Evolutionary conservation across 116 monocot species (phyloP).

Genomic region (Phalaenopsis hybrid): DNA sequence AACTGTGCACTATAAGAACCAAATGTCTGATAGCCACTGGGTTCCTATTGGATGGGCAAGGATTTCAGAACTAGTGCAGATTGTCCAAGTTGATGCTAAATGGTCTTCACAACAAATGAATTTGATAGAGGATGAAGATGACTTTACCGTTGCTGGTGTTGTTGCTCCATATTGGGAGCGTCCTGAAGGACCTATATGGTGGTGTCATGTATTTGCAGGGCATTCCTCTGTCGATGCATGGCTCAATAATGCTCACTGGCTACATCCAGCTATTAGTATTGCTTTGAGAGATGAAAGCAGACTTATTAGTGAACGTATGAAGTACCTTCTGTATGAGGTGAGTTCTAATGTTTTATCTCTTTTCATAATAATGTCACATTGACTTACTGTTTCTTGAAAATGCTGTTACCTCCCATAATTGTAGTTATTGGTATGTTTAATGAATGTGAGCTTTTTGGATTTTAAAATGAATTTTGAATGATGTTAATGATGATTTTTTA

Average conservation of each 20-base stretch:
- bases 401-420: no score
- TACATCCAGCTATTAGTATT: constrained; percentile 88
- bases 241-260: constrained; percentile 78
- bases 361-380: no score
- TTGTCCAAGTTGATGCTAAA: constrained; percentile 54
- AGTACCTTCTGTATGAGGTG: constrained; percentile 90
- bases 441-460: no score
- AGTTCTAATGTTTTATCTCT: no score
- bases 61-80: constrained; percentile 71
- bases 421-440: no score
- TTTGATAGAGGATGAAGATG: constrained; percentile 56
- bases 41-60: constrained; percentile 90
- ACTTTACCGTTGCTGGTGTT: constrained; percentile 75
- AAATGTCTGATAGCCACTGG: constrained; percentile 45
- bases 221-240: constrained; percentile 53
- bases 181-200: constrained; percentile 93
- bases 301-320: constrained; percentile 98
- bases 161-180: constrained; percentile 91
- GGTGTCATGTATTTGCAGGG: constrained; percentile 75
- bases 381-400: no score
- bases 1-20: background rate
- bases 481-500: no score
- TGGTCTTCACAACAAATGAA: constrained; percentile 50
- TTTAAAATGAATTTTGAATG: no score
- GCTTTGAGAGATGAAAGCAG: constrained; percentile 85